Base-by-base conservation (phyloP, 2,329 filamentous ascomycete genomes). In the Diaporthe ampelina region DNA sequence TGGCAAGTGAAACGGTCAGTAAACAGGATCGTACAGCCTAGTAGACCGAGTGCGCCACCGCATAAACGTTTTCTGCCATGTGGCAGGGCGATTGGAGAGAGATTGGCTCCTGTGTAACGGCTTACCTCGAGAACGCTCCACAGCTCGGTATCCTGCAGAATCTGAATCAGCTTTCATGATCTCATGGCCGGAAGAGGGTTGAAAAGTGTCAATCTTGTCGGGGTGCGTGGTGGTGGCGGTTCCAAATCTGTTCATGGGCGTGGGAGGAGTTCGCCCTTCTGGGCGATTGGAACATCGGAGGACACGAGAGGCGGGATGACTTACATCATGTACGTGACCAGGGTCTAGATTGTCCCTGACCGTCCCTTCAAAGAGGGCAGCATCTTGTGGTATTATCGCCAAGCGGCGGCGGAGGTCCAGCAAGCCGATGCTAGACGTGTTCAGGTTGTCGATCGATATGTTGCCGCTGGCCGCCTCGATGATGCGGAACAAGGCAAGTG, bases 341-440 rank as follows among this genome's bases (percentile, higher is more conserved):
- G 97, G 97, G 82, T 99, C 97, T 52, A 98, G 89, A 81, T 99
- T 99, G 84, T 99, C 97, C 78, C 97, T 91, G 76, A 99, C 91
- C 11, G 84, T 83, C 11, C 85, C 85, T 72, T 87, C 86, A 80
- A 99, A 99, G 76, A 99, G 90, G 77, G 96, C 96, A 40, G 97
- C 96, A 84, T 99, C 97, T 82, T 99, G 97, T 6, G 97, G 97
- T 78, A 99, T 99, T 80, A 99, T 99, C 72, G 97, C 96, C 63
- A 99, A 88, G 74, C 97, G 92, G 72, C 95, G 91, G 72, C 97
- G 92, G 72, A 99, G 89, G 83, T 99, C 97, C 71, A 97, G 85
- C 70, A 99, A 86, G 3, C 97, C 97, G 80, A 99, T 98, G 4
- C 91, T 91, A 71, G 94, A 96, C 17, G 97, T 98, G 84, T 98